A percentile compares a stretch with the other conserved stretches of the same genome.
These are phyloP conservation scores for Candida xyloterini DNA, from an alignment of 805 yeast species.

Conservation along the genomic window DNA sequence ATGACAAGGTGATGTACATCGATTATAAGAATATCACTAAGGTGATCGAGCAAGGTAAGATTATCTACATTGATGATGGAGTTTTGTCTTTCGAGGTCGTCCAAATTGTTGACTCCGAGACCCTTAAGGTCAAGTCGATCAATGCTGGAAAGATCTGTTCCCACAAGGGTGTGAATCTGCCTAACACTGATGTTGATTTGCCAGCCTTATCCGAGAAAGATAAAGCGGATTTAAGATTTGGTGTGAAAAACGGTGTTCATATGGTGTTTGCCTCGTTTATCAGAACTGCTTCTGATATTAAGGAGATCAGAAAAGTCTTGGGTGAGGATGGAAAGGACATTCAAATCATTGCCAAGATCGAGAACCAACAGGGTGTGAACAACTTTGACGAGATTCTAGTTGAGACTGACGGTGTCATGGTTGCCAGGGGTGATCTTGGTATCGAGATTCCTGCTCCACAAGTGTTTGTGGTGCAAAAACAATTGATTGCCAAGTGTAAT, in stretches of 20 bases:
- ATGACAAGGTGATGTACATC: conserved; percentile 79
- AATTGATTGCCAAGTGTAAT: conserved; percentile 98
- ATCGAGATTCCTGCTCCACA: conserved; percentile 99
- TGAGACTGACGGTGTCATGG: conserved; percentile 99
- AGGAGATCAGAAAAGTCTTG: conserved; percentile 85
- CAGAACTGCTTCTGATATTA: conserved; percentile 89
- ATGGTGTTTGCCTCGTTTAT: conserved; percentile 98
- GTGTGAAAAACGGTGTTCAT: conserved; percentile 96
- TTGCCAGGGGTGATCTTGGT: conserved; percentile 99
- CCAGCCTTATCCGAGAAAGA: conserved; percentile 98
- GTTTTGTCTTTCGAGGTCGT: conserved; percentile 91
- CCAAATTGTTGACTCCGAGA: conserved; percentile 74
- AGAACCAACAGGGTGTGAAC: conserved; percentile 99
- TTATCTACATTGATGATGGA: conserved; percentile 97
- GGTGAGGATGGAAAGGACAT: conserved; percentile 97
- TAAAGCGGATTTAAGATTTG: conserved; percentile 85
- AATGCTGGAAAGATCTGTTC: conserved; percentile 95
- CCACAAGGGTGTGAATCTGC: conserved; percentile 98
- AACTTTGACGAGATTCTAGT: conserved; percentile 94
- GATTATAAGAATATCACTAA: conserved; percentile 97
- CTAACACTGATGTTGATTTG: conserved; percentile 97
- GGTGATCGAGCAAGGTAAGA: conserved; percentile 83
- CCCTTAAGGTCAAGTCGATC: conserved; percentile 82
- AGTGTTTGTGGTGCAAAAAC: conserved; percentile 98
- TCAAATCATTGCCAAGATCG: conserved; percentile 96